Percentiles rank a stretch among this genome's conserved stretches.
These are phyloP conservation scores for Rhodotorula glutinis DNA, from an alignment of 1,284 basidiomycete genomes.

Conservation along the genomic window DNA sequence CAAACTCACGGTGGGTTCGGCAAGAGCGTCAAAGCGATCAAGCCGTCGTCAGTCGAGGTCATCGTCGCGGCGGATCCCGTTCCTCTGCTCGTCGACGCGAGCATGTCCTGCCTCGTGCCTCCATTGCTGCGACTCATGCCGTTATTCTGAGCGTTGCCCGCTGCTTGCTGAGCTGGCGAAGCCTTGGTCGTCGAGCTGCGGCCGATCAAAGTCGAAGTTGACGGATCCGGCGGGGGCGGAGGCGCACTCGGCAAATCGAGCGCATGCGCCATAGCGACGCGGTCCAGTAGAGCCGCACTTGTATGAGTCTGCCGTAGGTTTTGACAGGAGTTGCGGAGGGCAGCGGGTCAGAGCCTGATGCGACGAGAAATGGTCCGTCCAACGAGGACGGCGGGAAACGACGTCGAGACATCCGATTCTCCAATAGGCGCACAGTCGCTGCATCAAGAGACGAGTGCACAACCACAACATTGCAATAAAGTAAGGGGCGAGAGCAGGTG, in stretches of 20 bases:
- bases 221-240: not conserved
- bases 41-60: not conserved
- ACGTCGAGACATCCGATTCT: too few species aligned
- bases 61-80: not conserved
- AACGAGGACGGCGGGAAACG: too few species aligned
- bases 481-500: too few species aligned
- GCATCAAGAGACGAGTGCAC: too few species aligned
- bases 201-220: not conserved
- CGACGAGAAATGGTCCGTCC: too few species aligned
- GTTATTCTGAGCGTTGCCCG: not conserved
- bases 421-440: too few species aligned
- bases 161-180: not conserved
- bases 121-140: too few species aligned
- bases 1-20: slow-evolving; percentile 25
- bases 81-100: not conserved
- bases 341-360: too few species aligned
- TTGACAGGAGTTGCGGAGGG: too few species aligned
- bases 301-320: too few species aligned
- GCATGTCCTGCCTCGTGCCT: not conserved
- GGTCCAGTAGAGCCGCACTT: too few species aligned
- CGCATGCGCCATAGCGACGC: not conserved
- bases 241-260: slow-evolving; percentile 1
- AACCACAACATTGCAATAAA: too few species aligned
- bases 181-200: not conserved
- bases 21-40: slow-evolving; percentile 13